Evolutionary conservation across 2,329 filamentous ascomycete species (phyloP), one percentile per base, ranked within the genome.

Genomic region (Pezicula neosporulosa): DNA sequence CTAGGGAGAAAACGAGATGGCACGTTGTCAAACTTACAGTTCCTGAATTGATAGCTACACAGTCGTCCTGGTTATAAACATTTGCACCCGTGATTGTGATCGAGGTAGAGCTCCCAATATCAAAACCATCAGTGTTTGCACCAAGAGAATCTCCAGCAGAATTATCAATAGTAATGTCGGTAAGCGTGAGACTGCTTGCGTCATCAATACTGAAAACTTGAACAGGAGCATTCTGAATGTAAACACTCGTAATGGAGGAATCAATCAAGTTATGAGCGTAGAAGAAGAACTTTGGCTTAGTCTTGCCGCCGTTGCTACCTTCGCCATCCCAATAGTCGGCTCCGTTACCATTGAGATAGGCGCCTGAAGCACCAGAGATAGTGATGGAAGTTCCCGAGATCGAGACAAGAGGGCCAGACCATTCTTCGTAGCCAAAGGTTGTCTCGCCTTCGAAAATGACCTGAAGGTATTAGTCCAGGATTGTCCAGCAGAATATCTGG

Each of bases 211-310:
- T 54, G 42, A 60, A 50, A 12, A 51, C 53, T 55, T 81, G 77
- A 4, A 80, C 75, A 1, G 78, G 78, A 6, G 75, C 72, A 64
- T 82, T 81, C 61, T 74, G 70, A 53, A 81, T 68, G 54, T 75
- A 74, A 36, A 81, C 59, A 46, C 67, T 66, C 28, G 64, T 68
- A 63, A 82, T 80, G 28, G 60, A 66, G 3, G 77, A 81, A 42
- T 70, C 63, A 41, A 67, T 77, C 51, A 85, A 59, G 48, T 70
- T 70, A 61, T 83, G 75, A 6, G 72, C 72, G 38, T 70, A 71
- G 71, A 83, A 83, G 71, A 83, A 83, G 68, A 85, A 81, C 70
- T 84, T 80, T 56, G 83, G 83, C 74, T 86, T 86, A 10, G 66
- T 78, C 66, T 76, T 53, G 15, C 81, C 81, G 24, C 81, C 79